These are phyloP conservation scores for Saprolegnia diclina DNA, from an alignment of 352 stramenopile genomes.

Conservation along the genomic window DNA sequence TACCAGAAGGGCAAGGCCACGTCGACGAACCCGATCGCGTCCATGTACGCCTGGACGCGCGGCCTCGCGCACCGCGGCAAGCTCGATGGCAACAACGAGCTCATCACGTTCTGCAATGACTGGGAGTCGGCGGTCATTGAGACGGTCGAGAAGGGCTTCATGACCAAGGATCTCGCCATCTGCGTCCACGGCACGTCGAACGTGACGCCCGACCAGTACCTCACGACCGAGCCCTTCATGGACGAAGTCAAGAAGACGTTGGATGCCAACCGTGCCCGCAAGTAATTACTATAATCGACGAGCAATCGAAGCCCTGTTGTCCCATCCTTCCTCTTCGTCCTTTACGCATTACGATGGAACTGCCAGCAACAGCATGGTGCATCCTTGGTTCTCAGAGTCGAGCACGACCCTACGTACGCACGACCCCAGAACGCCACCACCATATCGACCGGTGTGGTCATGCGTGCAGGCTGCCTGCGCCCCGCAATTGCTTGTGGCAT, in stretches of 20 bases:
- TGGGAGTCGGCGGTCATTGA: conserved; percentile 71
- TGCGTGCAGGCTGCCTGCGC: no score
- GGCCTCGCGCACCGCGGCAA: conserved; percentile 78
- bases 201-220: conserved; percentile 74
- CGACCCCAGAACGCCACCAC: no score
- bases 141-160: conserved; percentile 72
- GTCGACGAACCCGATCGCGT: conserved; percentile 84
- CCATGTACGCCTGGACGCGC: conserved; percentile 86
- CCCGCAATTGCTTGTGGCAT: no score
- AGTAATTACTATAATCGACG: conserved; percentile 16
- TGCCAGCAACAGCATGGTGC: neutral
- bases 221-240: conserved; percentile 83
- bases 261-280: conserved; percentile 37
- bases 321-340: neutral
- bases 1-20: conserved; percentile 86
- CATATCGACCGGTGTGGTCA: no score
- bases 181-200: conserved; percentile 64
- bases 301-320: neutral
- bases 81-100: conserved; percentile 71
- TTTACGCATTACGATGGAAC: neutral
- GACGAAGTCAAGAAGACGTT: conserved; percentile 81
- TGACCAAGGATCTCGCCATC: conserved; percentile 86
- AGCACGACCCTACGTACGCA: no score
- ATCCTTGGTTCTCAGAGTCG: no score
- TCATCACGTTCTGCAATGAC: conserved; percentile 66